A percentile compares a stretch with the other conserved stretches of the same genome.
Conservation (phyloP, 2,329 filamentous ascomycete species). For the Rhynchosporium agropyri region DNA sequence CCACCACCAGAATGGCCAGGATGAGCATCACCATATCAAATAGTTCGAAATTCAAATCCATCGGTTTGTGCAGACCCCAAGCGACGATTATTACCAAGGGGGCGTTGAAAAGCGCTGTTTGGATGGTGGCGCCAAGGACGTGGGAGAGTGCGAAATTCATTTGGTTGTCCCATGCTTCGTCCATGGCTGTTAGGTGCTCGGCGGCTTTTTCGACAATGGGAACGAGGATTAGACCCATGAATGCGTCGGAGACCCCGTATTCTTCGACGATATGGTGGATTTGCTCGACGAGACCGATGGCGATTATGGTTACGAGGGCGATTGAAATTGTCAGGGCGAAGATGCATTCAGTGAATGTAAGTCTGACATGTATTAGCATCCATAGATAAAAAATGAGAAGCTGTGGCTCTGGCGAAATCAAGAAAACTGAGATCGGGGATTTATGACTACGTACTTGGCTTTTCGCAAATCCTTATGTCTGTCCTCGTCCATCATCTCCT, state of each 20-base stretch:
- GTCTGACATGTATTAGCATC: constrained; percentile 48
- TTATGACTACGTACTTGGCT: too few species aligned
- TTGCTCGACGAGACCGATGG: constrained; percentile 72
- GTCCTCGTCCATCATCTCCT: constrained; percentile 61
- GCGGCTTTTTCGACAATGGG: constrained; percentile 84
- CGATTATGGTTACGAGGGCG: constrained; percentile 71
- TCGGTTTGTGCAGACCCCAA: constrained; percentile 71
- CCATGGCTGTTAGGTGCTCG: constrained; percentile 80
- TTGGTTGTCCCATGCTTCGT: constrained; percentile 81
- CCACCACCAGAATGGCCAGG: constrained; percentile 81
- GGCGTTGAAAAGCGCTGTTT: constrained; percentile 86
- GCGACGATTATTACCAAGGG: constrained; percentile 82
- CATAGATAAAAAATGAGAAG: too few species aligned
- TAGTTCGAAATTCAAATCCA: constrained; percentile 83
- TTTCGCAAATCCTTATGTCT: constrained; percentile 47
- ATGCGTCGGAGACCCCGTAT: constrained; percentile 57
- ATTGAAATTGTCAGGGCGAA: constrained; percentile 67
- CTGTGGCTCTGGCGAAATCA: too few species aligned
- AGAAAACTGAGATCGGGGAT: too few species aligned
- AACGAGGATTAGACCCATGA: constrained; percentile 74
- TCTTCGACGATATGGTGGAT: constrained; percentile 62
- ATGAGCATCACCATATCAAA: constrained; percentile 85
- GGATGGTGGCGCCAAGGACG: constrained; percentile 82
- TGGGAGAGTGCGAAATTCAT: constrained; percentile 86
- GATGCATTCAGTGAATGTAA: constrained; percentile 74